Percentiles rank a stretch among this genome's conserved stretches.
Conservation (phyloP, 2,329 filamentous ascomycete genomes). For the Ascochyta koolunga region DNA sequence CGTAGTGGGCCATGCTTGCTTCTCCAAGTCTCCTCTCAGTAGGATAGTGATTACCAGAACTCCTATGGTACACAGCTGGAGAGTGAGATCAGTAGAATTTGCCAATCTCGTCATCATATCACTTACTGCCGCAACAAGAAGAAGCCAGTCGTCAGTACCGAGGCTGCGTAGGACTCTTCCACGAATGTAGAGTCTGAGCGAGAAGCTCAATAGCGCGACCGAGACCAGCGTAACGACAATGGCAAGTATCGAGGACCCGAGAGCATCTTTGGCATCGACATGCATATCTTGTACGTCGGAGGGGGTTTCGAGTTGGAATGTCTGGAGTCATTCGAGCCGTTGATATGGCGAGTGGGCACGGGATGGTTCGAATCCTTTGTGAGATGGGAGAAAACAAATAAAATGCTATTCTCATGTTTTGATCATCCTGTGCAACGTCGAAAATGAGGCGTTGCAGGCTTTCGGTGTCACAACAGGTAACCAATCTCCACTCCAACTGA, state of each 20-base stretch:
- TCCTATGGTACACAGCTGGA: conserved; percentile 20
- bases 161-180: conserved; percentile 54
- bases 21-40: not conserved
- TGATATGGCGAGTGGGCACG: not conserved
- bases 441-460: conserved; percentile 3
- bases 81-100: not conserved
- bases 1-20: not conserved
- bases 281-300: conserved; percentile 23
- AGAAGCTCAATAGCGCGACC: conserved; percentile 50
- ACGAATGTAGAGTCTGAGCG: conserved; percentile 54
- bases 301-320: conserved; percentile 13
- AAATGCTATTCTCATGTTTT: conserved; percentile 4
- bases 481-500: conserved; percentile 6
- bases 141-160: conserved; percentile 58
- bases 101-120: not conserved
- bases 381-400: conserved; percentile 1
- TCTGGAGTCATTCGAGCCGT: conserved; percentile 23
- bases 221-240: conserved; percentile 50
- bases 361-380: not conserved
- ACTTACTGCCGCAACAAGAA: conserved; percentile 49
- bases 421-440: conserved; percentile 1
- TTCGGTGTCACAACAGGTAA: conserved; percentile 7
- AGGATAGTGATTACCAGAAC: conserved; percentile 13
- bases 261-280: conserved; percentile 25
- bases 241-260: conserved; percentile 37